phyloP scores from a whole-genome alignment of 2,329 filamentous ascomycete genomes.

The Beauveria medogensis region DNA sequence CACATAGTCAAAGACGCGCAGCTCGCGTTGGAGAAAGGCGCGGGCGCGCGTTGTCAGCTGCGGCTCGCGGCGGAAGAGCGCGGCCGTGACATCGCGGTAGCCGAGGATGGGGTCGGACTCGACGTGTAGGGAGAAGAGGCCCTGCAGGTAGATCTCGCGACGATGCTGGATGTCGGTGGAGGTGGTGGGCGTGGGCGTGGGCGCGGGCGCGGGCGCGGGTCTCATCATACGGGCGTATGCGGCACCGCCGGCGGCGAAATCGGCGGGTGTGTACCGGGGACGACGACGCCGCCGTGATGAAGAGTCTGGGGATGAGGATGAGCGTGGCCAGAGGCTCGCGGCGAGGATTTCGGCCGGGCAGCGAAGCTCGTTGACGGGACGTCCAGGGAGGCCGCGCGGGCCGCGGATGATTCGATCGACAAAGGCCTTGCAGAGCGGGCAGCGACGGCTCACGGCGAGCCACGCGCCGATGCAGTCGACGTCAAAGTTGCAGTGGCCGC shows the following conservation, averaged over 20 bases:
- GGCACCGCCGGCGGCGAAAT: not conserved
- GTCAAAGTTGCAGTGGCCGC: slow-evolving; percentile 74
- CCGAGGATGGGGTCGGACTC: slow-evolving; percentile 72
- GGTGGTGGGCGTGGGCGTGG: no score
- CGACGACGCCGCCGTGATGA: no score
- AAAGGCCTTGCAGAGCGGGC: slow-evolving; percentile 66
- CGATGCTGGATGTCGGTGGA: slow-evolving; percentile 23
- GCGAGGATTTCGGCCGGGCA: not conserved
- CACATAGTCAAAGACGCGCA: slow-evolving; percentile 75
- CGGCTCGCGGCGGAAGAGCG: slow-evolving; percentile 53
- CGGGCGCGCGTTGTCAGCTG: slow-evolving; percentile 68
- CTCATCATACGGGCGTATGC: no score
- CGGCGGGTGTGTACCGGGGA: no score
- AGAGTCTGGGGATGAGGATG: no score
- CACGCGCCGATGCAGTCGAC: slow-evolving; percentile 78
- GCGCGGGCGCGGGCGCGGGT: no score
- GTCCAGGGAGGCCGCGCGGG: slow-evolving; percentile 26
- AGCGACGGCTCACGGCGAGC: slow-evolving; percentile 63
- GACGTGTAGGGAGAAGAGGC: slow-evolving; percentile 71
- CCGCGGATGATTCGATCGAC: slow-evolving; percentile 58
- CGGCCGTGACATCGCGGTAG: slow-evolving; percentile 66
- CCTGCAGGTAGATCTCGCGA: slow-evolving; percentile 62
- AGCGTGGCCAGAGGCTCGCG: not conserved
- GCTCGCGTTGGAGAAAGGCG: slow-evolving; percentile 74
- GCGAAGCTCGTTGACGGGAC: not conserved